Evolutionary conservation across 495 filamentous ascomycete genomes (phyloP).

Genomic region (Chaetomium cochliodes): DNA sequence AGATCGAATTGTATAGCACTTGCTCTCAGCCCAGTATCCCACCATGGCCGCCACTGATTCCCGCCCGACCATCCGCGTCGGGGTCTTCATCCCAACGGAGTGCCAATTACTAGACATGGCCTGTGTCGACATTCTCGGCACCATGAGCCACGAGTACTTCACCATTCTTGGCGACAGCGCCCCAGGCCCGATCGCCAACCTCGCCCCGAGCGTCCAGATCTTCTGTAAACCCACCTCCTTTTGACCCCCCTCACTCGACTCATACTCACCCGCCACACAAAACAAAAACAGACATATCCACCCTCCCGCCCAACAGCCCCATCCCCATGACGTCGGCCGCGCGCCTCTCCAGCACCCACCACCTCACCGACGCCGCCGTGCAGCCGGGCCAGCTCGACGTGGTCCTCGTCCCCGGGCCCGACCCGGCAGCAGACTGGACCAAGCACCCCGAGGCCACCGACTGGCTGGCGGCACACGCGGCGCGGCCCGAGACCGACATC

Average conservation of each 20-base stretch:
- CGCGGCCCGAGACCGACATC: constrained; percentile 41
- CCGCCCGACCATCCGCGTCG: constrained; percentile 36
- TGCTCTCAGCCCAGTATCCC: neutral
- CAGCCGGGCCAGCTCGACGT: constrained; percentile 53
- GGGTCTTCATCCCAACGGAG: constrained; percentile 46
- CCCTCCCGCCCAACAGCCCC: constrained; percentile 29
- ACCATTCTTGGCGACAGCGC: constrained; percentile 26
- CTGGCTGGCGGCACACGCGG: constrained; percentile 49
- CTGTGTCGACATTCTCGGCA: constrained; percentile 49
- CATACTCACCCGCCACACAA: too few relatives aligned
- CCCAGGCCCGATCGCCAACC: constrained; percentile 38
- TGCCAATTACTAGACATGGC: constrained; percentile 53
- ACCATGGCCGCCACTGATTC: constrained; percentile 10
- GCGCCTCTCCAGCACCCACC: constrained; percentile 41
- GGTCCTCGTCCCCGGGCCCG: constrained; percentile 53
- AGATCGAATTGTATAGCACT: neutral
- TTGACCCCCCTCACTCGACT: neutral
- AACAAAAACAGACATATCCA: constrained; percentile 45
- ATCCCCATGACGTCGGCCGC: constrained; percentile 41
- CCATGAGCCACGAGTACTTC: constrained; percentile 49
- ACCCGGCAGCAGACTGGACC: constrained; percentile 35
- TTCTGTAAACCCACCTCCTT: constrained; percentile 21
- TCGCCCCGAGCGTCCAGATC: constrained; percentile 45
- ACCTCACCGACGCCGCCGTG: constrained; percentile 44
- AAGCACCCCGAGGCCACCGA: constrained; percentile 39